These are phyloP conservation scores for Solanum chilense DNA, from an alignment of 257 asterid genomes.

Conservation along the genomic window DNA sequence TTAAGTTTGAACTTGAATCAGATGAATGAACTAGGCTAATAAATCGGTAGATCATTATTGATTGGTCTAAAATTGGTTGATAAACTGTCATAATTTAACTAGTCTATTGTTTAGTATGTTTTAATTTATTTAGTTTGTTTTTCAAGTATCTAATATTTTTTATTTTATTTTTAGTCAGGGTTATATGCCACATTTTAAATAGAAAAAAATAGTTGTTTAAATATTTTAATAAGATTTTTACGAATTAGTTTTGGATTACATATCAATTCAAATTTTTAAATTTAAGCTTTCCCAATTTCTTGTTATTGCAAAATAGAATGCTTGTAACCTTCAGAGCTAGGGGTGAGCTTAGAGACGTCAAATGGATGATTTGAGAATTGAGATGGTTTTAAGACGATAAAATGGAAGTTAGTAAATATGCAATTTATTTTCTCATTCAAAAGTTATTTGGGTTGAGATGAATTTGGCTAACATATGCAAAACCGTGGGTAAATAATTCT, in stretches of 20 bases:
- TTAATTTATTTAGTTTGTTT: neutral
- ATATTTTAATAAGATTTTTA: neutral
- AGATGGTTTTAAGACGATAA: neutral
- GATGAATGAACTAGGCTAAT: neutral
- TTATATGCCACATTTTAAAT: neutral
- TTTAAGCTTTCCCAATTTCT: neutral
- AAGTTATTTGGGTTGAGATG: neutral
- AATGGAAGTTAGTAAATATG: neutral
- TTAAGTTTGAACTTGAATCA: neutral
- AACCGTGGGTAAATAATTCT: neutral
- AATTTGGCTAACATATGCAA: neutral
- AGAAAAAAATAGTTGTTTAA: neutral
- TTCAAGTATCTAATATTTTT: fast-evolving
- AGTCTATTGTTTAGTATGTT: neutral
- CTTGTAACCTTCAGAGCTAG: too few species aligned
- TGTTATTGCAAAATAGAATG: neutral
- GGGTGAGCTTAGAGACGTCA: too few species aligned
- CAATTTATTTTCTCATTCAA: neutral
- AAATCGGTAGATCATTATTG: neutral
- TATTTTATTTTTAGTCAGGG: neutral
- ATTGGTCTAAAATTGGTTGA: neutral
- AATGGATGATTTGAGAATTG: neutral
- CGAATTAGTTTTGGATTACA: neutral
- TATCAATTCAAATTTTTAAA: neutral
- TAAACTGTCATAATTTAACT: neutral